Evolutionary conservation across 768 basidiomycete genomes (phyloP), one percentile per base, ranked within the genome.

Genomic region (Podaxis rugospora): DNA sequence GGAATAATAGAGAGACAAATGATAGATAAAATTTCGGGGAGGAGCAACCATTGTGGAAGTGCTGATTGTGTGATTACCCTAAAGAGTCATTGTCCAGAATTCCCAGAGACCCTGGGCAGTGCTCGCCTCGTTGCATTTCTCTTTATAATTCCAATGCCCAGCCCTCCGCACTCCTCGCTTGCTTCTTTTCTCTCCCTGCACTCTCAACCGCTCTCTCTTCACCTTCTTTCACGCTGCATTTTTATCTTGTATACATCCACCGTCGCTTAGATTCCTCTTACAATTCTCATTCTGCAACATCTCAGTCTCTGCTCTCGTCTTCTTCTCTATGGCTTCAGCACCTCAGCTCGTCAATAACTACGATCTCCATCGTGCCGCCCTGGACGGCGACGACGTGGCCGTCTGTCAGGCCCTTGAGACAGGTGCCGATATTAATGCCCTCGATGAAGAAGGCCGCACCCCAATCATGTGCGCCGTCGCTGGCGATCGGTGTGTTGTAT

Each of bases 401-500:
- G 78, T 89, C 16, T 76, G 72, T 21, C 77, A 74, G 54, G 82
- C 85, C 46, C 75, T 92, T 58, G 74, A 75, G 6, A 71, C 77
- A 40, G 88, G 86, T 44, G 88, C 87, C 6, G 86, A 90, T 70
- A 78, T 90, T 55, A 90, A 92, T 67, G 80, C 82, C 44, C 74
- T 83, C 51, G 88, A 90, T 71, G 71, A 73, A 21, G 73, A 76
- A 1, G 88, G 89, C 11, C 80, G 86, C 59, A 87, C 85, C 5
- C 77, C 84, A 16, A 71, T 92, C 46, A 86, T 88, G 65, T 87
- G 85, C 66, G 85, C 85, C 9, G 80, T 92, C 63, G 86, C 88
- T 11, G 90, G 89, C 25, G 84, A 89, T 69, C 78, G 86, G 89
- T 90, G 68, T 62, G 83, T 72, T 61, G 36, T 32, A 39, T 60